Base-by-base conservation (phyloP, 495 filamentous ascomycete species). In the Amniculicola lignicola region DNA sequence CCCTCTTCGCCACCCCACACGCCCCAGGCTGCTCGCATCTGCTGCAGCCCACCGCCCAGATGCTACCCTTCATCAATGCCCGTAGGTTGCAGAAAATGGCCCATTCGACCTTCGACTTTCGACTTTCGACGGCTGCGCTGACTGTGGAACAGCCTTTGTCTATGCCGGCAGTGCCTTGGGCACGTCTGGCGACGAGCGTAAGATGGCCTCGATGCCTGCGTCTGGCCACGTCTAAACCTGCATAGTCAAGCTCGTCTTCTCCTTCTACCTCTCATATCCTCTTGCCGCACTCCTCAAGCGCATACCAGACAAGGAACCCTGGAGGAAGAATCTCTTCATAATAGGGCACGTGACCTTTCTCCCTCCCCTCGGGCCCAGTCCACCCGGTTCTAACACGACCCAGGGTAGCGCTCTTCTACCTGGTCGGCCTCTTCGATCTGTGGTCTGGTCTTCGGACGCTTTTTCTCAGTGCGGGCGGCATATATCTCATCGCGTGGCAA, bases 401-500 rank as follows among this genome's bases (percentile, higher is more conserved):
- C 51, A 83, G 82, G 21, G 82, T 89, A 18, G 86, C 87, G 15
- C 65, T 94, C 7, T 97, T 98, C 73, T 96, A 95, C 70, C 77
- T 96, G 15, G 75, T 96, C 57, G 93, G 93, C 19, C 79, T 98
- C n/a, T 98, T 95, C 72, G 88, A 92, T 62, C 79, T 98, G 46
- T 97, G 94, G 93, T 75, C 74, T 71, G 93, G 93, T 36, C 72
- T 94, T 22, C 79, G 81, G 24, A 95, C 90, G 1, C 70, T 98
- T 16, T 66, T 89, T 28, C 82, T 94, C 62, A 88, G 86, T 63
- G 81, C 93, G 0, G 79, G 75, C 19, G 92, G 81, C 29, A 80
- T 88, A 25, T 97, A 97, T 68, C 74, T 77, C 50, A 95, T 97
- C 62, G 85, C 93, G 45, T 79, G 82, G 62, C 93, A 86, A 67